phyloP scores from a whole-genome alignment of 2,329 filamentous ascomycete species.

The Talaromyces islandicus region DNA sequence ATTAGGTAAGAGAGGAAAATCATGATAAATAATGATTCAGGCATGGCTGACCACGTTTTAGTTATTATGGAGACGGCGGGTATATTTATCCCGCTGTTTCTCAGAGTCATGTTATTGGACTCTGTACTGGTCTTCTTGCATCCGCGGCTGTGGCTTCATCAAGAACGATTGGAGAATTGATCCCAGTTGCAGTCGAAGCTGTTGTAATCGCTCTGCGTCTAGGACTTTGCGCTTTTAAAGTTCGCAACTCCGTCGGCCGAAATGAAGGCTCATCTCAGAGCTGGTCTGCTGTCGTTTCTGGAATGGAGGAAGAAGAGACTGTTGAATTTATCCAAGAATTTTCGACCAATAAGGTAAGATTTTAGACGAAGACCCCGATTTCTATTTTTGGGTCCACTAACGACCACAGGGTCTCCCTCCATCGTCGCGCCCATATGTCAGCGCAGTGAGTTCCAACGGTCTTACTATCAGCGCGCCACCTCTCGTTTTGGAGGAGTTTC shows the following conservation, averaged over 20 bases:
- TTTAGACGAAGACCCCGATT: background rate
- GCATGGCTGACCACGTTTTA: conserved; percentile 17
- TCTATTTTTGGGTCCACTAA: background rate
- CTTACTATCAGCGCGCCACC: conserved; percentile 57
- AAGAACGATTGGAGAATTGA: conserved; percentile 35
- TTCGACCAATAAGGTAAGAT: conserved; percentile 20
- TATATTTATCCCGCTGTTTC: conserved; percentile 33
- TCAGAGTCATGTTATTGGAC: conserved; percentile 33
- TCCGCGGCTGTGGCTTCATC: conserved; percentile 35
- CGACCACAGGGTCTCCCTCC: conserved; percentile 38
- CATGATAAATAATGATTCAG: background rate
- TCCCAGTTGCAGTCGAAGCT: conserved; percentile 36
- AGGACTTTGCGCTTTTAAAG: conserved; percentile 35
- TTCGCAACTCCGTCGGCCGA: conserved; percentile 31
- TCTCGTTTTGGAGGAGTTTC: conserved; percentile 46
- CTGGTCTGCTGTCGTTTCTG: conserved; percentile 38
- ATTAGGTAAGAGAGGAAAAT: conserved; percentile 33
- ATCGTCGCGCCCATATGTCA: conserved; percentile 52
- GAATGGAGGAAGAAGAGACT: conserved; percentile 28
- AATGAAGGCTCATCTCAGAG: conserved; percentile 23
- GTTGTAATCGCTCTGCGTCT: conserved; percentile 39
- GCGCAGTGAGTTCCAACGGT: conserved; percentile 54
- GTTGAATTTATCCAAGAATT: conserved; percentile 19
- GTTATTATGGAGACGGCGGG: conserved; percentile 37
- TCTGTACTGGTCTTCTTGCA: conserved; percentile 39